Evolutionary conservation across 257 asterid genomes (phyloP), one percentile per base, ranked within the genome.

Genomic region (Solanum pimpinellifolium): DNA sequence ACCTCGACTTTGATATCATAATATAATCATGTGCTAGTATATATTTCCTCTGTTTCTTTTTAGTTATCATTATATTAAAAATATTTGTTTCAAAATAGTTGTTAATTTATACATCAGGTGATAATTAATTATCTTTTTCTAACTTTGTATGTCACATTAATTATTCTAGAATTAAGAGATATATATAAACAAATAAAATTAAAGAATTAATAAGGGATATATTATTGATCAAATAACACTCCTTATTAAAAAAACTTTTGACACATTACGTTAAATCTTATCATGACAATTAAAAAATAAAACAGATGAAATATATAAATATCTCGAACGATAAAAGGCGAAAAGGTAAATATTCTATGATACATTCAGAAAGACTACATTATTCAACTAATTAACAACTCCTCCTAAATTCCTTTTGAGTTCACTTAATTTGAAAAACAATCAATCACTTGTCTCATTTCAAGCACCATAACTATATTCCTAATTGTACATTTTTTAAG

Each of bases 371-470:
- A n/a, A 46, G 41, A 46, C 25, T 13, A 8, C 27, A 27, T 8
- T 46, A 33, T 46, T 2, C 25, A 78, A 44, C 84, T 78, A 78
- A 33, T 4, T 3, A 72, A 37, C 52, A 74, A 78, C 27, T 44
- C 16, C n/a, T 23, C 83, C 7, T 25, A 25, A 25, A 25, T 44
- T 77, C 25, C 15, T n/a, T 42, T 42, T 76, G 7, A 42, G 2
- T 20, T 9, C 65, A 23, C 83, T 33, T 11, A 70, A 21, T 65
- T 14, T 33, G 52, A 35, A 15, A 86, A 62, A 42, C 31, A 39
- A 72, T 62, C 88, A 86, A 68, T 68, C 85, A 86, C 46, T 86
- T 60, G 78, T 84, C 89, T 86, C 73, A 68, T 9, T 49, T 69
- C 46, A 46, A 18, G 42, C 27, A 39, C 84, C 84, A 87, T 77